phyloP scores from a whole-genome alignment of 129 eudicot species.

The Centella asiatica region DNA sequence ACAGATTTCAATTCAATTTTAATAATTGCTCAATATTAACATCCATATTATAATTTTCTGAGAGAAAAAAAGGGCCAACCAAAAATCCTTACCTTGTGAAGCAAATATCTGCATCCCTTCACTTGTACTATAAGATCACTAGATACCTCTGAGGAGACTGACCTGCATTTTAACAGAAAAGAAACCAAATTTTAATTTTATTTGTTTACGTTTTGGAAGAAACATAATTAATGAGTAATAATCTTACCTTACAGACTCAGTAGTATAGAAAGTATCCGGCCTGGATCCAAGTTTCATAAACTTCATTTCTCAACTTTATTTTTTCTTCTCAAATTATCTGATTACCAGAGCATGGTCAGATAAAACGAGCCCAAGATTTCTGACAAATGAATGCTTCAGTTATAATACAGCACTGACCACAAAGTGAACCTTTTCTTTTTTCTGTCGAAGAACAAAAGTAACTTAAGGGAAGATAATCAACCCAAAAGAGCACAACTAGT shows the following conservation, averaged over 20 bases:
- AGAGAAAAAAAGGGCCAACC: not conserved
- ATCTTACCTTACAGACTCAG: conserved; percentile 73
- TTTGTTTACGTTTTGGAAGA: not conserved
- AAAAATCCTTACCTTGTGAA: conserved; percentile 66
- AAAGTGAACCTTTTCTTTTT: not conserved
- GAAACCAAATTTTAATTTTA: too few species aligned
- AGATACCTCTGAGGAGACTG: conserved; percentile 81
- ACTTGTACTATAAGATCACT: conserved; percentile 92
- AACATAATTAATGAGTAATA: not conserved
- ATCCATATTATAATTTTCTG: not conserved
- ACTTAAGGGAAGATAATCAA: not conserved
- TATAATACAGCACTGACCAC: not conserved
- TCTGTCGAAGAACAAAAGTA: not conserved
- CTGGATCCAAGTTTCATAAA: conserved; percentile 94
- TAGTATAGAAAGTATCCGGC: conserved; percentile 83
- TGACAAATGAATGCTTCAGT: not conserved
- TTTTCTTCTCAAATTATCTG: conserved; percentile 19
- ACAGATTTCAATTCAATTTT: not conserved
- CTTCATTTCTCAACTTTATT: conserved; percentile 52
- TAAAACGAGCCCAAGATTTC: not conserved
- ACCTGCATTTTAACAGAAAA: conserved; percentile 37
- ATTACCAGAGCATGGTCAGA: not conserved
- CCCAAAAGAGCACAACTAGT: not conserved
- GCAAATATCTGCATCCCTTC: conserved; percentile 69
- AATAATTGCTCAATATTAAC: not conserved